Evolutionary conservation across 106 monocot genomes (phyloP).

Genomic region (Chionographis japonica): DNA sequence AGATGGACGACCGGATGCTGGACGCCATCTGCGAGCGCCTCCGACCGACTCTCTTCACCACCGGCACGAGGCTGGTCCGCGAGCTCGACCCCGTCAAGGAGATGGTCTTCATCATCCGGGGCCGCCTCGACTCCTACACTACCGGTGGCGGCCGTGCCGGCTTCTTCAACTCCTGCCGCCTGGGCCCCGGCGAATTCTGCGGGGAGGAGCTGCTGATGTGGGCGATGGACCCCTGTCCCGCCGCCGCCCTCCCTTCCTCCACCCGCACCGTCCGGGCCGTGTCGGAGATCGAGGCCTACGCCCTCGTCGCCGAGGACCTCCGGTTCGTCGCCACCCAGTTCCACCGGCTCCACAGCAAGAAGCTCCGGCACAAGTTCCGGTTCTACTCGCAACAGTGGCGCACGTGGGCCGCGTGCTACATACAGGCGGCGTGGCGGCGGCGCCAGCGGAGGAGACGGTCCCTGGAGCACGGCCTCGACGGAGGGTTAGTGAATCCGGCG

Average conservation of each 20-base stretch:
- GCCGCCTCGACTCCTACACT: constrained; percentile 68
- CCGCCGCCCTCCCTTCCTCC: constrained; percentile 45
- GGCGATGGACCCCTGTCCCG: constrained; percentile 66
- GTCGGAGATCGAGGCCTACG: constrained; percentile 75
- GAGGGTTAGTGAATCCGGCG: background rate
- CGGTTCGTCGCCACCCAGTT: constrained; percentile 73
- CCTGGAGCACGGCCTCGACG: background rate
- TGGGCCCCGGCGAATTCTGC: constrained; percentile 81
- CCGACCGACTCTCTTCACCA: constrained; percentile 59
- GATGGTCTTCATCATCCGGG: constrained; percentile 84
- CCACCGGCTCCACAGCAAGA: constrained; percentile 78
- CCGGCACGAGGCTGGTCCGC: constrained; percentile 50
- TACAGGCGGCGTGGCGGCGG: constrained; percentile 78
- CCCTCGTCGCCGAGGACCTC: constrained; percentile 67
- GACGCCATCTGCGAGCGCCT: constrained; percentile 87
- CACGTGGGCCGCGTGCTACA: constrained; percentile 81
- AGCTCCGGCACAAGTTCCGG: constrained; percentile 66
- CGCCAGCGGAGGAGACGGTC: constrained; percentile 30
- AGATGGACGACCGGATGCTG: constrained; percentile 86
- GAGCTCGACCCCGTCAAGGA: constrained; percentile 72
- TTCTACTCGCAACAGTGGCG: constrained; percentile 93
- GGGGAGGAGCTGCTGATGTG: constrained; percentile 88
- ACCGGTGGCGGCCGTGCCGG: constrained; percentile 78
- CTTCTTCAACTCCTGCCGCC: constrained; percentile 67
- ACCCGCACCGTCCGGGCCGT: constrained; percentile 72